Percentiles rank a stretch among this genome's conserved stretches.
Conservation (phyloP, 345 rosid species). For the Brassica juncea region DNA sequence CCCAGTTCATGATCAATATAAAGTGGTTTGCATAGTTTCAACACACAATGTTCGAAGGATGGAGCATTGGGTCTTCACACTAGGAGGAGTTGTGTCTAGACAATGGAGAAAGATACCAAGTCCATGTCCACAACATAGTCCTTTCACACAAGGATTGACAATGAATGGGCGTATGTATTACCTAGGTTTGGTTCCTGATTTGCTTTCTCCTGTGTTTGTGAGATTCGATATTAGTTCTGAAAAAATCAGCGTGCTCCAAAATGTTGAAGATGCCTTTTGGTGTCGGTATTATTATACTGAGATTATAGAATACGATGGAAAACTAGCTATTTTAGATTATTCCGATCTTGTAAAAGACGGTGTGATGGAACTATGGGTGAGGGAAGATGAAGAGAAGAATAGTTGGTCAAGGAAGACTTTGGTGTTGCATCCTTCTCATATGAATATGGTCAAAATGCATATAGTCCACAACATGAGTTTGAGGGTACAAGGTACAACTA, state of each 20-base stretch:
- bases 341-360: neutral
- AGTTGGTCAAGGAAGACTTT: neutral
- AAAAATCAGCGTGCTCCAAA: neutral
- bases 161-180: neutral
- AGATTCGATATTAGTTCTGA: neutral
- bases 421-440: neutral
- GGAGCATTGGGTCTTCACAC: constrained; percentile 1
- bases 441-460: neutral
- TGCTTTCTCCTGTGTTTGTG: neutral
- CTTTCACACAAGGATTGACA: neutral
- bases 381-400: constrained; percentile 1
- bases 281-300: neutral
- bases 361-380: neutral
- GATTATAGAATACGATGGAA: neutral
- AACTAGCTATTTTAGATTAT: neutral
- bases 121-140: neutral
- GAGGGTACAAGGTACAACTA: neutral
- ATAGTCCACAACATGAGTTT: neutral
- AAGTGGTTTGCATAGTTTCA: neutral
- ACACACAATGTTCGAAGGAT: neutral
- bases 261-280: neutral
- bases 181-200: neutral
- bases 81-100: neutral
- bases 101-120: neutral
- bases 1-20: constrained; percentile 13